phyloP scores from a whole-genome alignment of 495 filamentous ascomycete species.

The Penicillium malachiteum region DNA sequence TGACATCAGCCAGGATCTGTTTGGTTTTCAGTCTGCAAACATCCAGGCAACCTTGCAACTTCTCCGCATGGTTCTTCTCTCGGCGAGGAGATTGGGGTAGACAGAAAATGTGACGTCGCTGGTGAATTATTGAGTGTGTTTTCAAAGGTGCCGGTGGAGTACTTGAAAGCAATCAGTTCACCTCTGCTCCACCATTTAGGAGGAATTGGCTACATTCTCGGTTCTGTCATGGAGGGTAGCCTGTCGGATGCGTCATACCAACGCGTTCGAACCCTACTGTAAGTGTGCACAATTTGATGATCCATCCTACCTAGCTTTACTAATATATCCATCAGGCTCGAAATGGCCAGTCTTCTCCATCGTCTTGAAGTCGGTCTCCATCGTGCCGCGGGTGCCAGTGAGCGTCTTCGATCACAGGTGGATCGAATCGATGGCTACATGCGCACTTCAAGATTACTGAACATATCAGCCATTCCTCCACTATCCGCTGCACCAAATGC shows the following conservation, averaged over 20 bases:
- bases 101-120: constrained; percentile 48
- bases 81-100: constrained; percentile 40
- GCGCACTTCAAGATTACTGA: constrained; percentile 28
- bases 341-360: constrained; percentile 50
- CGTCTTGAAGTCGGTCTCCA: constrained; percentile 44
- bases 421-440: constrained; percentile 51
- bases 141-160: constrained; percentile 42
- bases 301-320: background rate
- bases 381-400: constrained; percentile 37
- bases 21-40: constrained; percentile 54
- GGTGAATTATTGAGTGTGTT: constrained; percentile 47
- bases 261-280: constrained; percentile 44
- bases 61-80: constrained; percentile 49
- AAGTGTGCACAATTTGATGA: background rate
- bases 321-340: constrained; percentile 15
- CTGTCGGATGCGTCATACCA: constrained; percentile 46
- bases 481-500: constrained; percentile 9
- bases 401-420: constrained; percentile 42
- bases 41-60: constrained; percentile 52
- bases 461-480: constrained; percentile 11
- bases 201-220: constrained; percentile 50
- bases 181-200: constrained; percentile 52
- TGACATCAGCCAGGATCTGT: constrained; percentile 36
- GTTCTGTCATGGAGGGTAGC: constrained; percentile 48
- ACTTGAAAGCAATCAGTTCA: constrained; percentile 49